Evolutionary conservation across 2,329 filamentous ascomycete species (phyloP), one percentile per base, ranked within the genome.

Genomic region (Nannizziopsis barbatae): DNA sequence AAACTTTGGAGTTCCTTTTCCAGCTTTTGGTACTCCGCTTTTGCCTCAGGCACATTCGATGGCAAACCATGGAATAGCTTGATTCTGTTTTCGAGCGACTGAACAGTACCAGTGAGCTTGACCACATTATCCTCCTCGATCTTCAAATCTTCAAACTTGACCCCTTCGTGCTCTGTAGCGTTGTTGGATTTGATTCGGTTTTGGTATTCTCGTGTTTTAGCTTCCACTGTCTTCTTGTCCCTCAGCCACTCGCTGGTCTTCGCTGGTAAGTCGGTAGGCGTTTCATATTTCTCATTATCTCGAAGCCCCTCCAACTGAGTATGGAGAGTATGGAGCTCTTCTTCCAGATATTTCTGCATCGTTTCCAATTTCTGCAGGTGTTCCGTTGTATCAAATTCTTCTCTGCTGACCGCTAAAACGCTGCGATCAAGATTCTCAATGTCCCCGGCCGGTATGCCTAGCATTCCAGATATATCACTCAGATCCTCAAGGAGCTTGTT

Each of bases 231-330:
- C 61, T 86, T 87, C 42, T 83, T 77, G 49, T 75, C 79, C 47
- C 84, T 79, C 54, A 81, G 79, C 65, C 84, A 77, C 44, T 92
- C 83, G 3, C 81, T 72, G n/a, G 87, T 90, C 55, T 82, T 75
- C 55, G 79, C 79, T 9, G 79, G 76, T 2, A 89, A 67, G 52
- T 79, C 71, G 0, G 76, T 59, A 0, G 79, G 65, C 0, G 77
- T 74, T 12, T 76, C 72, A 57, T 77, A 83, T 45, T 58, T 58
- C 20, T 58, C 52, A 39, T 68, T 53, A 10, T 59, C 59, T 32
- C 55, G 64, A 30, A 66, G 58, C 1, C 59, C 55, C 11, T 62
- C 51, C 37, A 66, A 47, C 39, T 65, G 60, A 9, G 51, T 30
- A 32, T 57, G 57, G 36, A 68, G 47, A 11, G 54, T 49, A 10